Evolutionary conservation across 225 moss, liverwort and hornwort genomes (phyloP), one percentile per base, ranked within the genome.

Genomic region (Anthoceros angustus): DNA sequence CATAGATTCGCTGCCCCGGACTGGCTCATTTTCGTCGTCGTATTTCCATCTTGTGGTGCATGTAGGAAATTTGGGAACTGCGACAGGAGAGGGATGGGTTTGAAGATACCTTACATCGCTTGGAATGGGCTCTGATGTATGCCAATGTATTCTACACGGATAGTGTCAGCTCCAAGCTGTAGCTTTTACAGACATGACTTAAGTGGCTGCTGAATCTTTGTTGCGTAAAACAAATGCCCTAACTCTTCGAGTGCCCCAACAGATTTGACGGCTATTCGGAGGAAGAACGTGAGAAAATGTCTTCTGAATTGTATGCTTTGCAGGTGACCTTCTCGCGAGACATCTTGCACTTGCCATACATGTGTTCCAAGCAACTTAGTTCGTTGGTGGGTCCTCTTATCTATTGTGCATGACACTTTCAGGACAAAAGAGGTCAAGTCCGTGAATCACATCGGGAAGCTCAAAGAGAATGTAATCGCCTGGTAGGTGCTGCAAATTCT

Each of bases 391-490:
- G 32, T 32, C 20, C n/a, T 32, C 32, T 32, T 32, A 32, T 32
- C 32, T 32, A 5, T 66, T 15, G 26, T 78, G n/a, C n/a, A n/a
- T n/a, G 43, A 46, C 42, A 72, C 50, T 12, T 78, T 66, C 79
- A 93, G 90, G 71, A 41, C 43, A 74, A 82, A 61, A 81, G 77
- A 72, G 70, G 80, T 66, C 67, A 43, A 62, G 72, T 90, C 55
- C 83, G 87, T 50, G 79, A 86, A 68, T 73, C 77, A 65, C 93
- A 94, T 80, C 90, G 90, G 63, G 77, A 75, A 61, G 71, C 82
- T 39, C 90, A 94, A 71, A 70, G 87, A 38, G 80, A 77, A 62
- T 86, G 78, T 70, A 90, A 94, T 77, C 86, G 80, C 66, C 78
- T 69, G 79, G 89, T 93, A 75, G 63, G 69, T 73, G 24, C 11